A percentile compares a stretch with the other conserved stretches of the same genome.
These are phyloP conservation scores for Cryptococcus floricola DNA, from an alignment of 1,284 basidiomycete species.

Conservation along the genomic window DNA sequence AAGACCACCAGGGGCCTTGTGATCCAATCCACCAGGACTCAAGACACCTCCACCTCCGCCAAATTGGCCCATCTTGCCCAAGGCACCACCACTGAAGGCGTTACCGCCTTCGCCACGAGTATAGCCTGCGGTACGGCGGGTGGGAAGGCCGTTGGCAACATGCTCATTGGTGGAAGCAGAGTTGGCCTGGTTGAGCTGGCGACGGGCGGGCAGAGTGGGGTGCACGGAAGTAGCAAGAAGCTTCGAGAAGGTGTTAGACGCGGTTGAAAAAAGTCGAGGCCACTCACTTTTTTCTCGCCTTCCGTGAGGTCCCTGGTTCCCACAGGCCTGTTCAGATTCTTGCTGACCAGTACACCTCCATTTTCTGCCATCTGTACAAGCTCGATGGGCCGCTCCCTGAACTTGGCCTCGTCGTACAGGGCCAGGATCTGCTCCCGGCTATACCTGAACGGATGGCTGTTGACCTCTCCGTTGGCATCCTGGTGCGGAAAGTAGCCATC, in stretches of 20 bases:
- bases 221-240: conserved; percentile 38
- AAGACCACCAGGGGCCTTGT: conserved; percentile 30
- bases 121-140: conserved; percentile 17
- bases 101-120: conserved; percentile 17
- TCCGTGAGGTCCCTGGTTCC: conserved; percentile 72
- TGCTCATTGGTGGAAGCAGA: conserved; percentile 7
- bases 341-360: conserved; percentile 78
- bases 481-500: conserved; percentile 56
- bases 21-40: conserved; percentile 21
- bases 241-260: conserved; percentile 9
- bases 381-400: conserved; percentile 71
- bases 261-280: background rate
- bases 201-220: conserved; percentile 32
- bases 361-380: conserved; percentile 59
- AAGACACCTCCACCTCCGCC: conserved; percentile 21
- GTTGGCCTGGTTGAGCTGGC: conserved; percentile 14
- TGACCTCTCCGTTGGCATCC: conserved; percentile 43
- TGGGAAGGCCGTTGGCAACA: conserved; percentile 16
- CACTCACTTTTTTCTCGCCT: conserved; percentile 77
- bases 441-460: conserved; percentile 70
- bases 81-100: conserved; percentile 29
- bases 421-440: conserved; percentile 76
- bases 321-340: conserved; percentile 67
- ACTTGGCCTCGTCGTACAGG: conserved; percentile 74
- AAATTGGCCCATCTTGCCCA: conserved; percentile 33